phyloP scores from a whole-genome alignment of 1,284 basidiomycete species.

The Chalciporus sp. region DNA sequence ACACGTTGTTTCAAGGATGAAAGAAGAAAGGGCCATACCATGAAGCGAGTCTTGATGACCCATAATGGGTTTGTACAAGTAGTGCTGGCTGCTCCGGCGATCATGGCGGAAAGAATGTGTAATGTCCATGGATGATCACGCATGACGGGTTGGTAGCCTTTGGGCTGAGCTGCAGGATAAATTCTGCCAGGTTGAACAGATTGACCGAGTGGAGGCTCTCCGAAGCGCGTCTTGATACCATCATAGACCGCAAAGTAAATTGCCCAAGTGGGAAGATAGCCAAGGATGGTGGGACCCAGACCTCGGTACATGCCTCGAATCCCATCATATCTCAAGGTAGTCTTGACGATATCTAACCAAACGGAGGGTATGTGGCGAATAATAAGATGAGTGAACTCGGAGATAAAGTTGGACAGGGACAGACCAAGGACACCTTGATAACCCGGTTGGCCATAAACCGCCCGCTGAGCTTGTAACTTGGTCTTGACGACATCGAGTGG shows the following conservation, averaged over 20 bases:
- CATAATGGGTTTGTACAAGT: conserved; percentile 92
- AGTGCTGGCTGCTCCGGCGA: conserved; percentile 88
- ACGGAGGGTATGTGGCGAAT: conserved; percentile 24
- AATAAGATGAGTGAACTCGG: conserved; percentile 17
- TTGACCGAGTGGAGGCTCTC: conserved; percentile 58
- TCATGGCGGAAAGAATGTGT: conserved; percentile 92
- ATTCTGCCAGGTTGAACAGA: conserved; percentile 45
- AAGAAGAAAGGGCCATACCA: conserved; percentile 65
- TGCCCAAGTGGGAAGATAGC: conserved; percentile 96
- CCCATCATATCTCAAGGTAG: conserved; percentile 76
- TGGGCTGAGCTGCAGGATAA: conserved; percentile 79
- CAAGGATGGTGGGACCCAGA: conserved; percentile 91
- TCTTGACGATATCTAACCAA: conserved; percentile 65
- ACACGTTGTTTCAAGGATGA: neutral
- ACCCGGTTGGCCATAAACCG: conserved; percentile 61
- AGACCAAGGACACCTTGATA: conserved; percentile 79
- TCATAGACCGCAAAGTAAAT: conserved; percentile 99
- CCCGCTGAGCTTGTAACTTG: conserved; percentile 88
- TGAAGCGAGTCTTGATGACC: conserved; percentile 97
- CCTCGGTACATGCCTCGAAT: conserved; percentile 90
- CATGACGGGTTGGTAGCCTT: conserved; percentile 76
- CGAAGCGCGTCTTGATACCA: conserved; percentile 83
- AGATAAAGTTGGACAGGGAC: conserved; percentile 30
- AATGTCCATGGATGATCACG: conserved; percentile 81
- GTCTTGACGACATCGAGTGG: conserved; percentile 98